Evolutionary conservation across 345 rosid species (phyloP), one percentile per base, ranked within the genome.

Genomic region (Angophora floribunda): DNA sequence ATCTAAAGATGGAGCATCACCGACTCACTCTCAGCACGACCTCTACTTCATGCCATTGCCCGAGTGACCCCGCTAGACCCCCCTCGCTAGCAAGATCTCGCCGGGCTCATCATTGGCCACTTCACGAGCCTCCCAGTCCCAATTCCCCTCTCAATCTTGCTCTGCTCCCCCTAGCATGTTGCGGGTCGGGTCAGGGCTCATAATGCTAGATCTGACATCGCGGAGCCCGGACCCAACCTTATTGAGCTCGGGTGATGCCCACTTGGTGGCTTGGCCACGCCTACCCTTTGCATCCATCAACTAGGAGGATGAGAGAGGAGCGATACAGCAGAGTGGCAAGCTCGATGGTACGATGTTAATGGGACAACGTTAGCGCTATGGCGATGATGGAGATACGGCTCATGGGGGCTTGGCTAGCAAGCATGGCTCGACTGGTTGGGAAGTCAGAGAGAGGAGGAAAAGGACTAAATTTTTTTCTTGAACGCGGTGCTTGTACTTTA

Each of bases 321-420:
- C 2, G 1, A 61, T 26, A 30, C 2, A 4, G 8, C 2, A 6
- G 14, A 13, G 28, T 63, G 30, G 36, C 17, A 12, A 63, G 70
- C 70, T 63, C 14, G 6, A 7, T 0, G 36, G 65, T 1, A 26
- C n/a, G 1, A 0, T 67, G 44, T 16, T 32, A 21, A 32, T 15
- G 44, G 45, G 79, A 67, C 44, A 67, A 7, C 45, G 17, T 70
- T 57, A 2, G 80, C 36, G 47, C 13, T 1, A 5, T 2, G 47
- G 36, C 2, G 11, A 2, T 0, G 6, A 70, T 3, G 19, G 3
- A 70, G 0, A 17, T 0, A 10, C 4, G 6, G 17, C 26, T 21
- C 47, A 36, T 9, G 47, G 82, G 13, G 45, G 47, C 26, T 70
- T 10, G 26, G 47, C 12, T 17, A 47, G 26, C 82, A 70, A 70